Evolutionary conservation across 2,329 filamentous ascomycete genomes (phyloP).

Genomic region (Cladosporium oxysporum): DNA sequence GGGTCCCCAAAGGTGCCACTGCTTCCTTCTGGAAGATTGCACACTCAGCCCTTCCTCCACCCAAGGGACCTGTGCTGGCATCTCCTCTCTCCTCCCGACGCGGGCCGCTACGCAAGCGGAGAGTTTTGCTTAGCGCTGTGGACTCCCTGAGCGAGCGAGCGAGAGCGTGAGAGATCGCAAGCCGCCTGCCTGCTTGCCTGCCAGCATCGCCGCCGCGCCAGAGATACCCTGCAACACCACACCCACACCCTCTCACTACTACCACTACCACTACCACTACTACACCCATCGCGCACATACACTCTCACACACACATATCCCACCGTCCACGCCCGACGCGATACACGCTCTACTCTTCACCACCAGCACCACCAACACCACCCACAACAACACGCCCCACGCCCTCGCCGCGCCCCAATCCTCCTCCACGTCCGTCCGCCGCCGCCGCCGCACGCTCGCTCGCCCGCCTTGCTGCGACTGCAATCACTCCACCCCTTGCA

Average conservation of each 20-base stretch:
- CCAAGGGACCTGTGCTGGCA: neutral
- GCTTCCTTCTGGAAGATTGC: constrained; percentile 6
- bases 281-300: neutral
- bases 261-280: neutral
- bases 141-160: neutral
- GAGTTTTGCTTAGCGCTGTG: constrained; percentile 10
- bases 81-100: neutral
- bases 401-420: neutral
- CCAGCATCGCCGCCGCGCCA: neutral
- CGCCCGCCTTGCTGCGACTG: constrained; percentile 6
- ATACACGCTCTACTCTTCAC: neutral
- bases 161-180: neutral
- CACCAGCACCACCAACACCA: neutral
- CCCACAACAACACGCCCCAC: neutral
- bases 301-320: neutral
- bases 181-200: neutral
- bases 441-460: neutral
- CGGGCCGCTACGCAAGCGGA: neutral
- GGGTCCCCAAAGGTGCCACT: neutral
- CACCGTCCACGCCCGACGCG: neutral
- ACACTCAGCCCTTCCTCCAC: constrained; percentile 2
- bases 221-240: neutral
- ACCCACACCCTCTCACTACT: neutral
- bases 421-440: neutral
- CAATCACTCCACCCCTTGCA: constrained; percentile 9